Conservation (phyloP, 768 basidiomycete species). For the Kondoa malvinella region DNA sequence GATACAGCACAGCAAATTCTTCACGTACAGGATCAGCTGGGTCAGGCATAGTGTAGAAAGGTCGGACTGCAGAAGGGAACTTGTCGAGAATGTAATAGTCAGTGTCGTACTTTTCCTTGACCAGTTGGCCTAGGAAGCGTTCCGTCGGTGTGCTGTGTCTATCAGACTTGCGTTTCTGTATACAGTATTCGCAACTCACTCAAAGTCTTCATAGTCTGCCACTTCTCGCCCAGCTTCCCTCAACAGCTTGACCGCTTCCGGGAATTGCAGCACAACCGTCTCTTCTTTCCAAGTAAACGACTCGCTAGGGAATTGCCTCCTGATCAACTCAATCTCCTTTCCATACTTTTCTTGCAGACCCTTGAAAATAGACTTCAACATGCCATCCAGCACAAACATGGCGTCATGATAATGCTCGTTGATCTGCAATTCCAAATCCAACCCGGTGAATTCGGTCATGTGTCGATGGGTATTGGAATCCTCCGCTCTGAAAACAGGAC, state of each 20-base stretch:
- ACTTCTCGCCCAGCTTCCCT: conserved; percentile 68
- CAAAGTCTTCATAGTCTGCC: conserved; percentile 72
- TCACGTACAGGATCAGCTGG: conserved; percentile 56
- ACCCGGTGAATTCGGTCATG: conserved; percentile 93
- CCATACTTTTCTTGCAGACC: conserved; percentile 58
- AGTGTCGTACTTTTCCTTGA: conserved; percentile 84
- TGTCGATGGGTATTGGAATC: conserved; percentile 90
- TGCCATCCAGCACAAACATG: conserved; percentile 70
- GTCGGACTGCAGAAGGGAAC: conserved; percentile 85
- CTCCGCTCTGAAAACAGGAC: conserved; percentile 86
- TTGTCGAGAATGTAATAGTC: conserved; percentile 99
- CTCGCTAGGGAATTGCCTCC: conserved; percentile 81
- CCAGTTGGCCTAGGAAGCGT: conserved; percentile 71
- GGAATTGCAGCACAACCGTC: conserved; percentile 69
- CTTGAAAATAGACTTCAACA: conserved; percentile 73
- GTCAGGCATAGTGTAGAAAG: conserved; percentile 99
- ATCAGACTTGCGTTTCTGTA: background rate
- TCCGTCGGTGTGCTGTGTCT: conserved; percentile 72
- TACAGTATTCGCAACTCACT: conserved; percentile 24
- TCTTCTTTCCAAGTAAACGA: conserved; percentile 88
- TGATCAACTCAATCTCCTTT: conserved; percentile 64
- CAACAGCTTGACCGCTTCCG: conserved; percentile 70
- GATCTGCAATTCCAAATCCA: conserved; percentile 97
- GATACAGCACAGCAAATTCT: background rate
- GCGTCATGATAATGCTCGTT: conserved; percentile 99